Percentiles rank a stretch among this genome's conserved stretches.
These are phyloP conservation scores for Bremia lactucae DNA, from an alignment of 352 stramenopile species.

Conservation along the genomic window DNA sequence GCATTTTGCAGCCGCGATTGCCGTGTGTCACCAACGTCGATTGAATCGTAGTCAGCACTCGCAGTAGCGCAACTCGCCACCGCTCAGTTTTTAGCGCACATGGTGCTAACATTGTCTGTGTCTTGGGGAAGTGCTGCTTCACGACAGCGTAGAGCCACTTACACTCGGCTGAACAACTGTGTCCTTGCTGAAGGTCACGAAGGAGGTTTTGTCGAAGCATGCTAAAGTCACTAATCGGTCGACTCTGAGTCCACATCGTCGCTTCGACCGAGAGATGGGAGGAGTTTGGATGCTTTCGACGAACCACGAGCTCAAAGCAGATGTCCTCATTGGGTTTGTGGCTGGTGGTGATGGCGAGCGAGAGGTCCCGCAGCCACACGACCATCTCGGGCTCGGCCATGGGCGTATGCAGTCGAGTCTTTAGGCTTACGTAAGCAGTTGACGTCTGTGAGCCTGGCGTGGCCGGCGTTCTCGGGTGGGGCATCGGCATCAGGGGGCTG, in stretches of 20 bases:
- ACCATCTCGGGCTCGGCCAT: constrained; percentile 15
- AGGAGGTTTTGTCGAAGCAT: constrained; percentile 29
- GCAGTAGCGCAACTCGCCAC: constrained; percentile 16
- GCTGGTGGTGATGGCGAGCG: constrained; percentile 11
- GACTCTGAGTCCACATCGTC: constrained; percentile 16
- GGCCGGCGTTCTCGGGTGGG: not conserved
- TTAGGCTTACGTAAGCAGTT: constrained; percentile 6
- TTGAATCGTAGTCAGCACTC: constrained; percentile 25
- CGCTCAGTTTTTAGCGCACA: constrained; percentile 11
- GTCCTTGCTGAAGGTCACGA: constrained; percentile 19
- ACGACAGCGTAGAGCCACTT: constrained; percentile 32
- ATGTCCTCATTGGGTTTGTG: constrained; percentile 8
- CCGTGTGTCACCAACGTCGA: constrained; percentile 22
- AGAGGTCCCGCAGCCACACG: constrained; percentile 13
- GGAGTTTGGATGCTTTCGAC: constrained; percentile 5
- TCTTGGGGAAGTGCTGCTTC: constrained; percentile 36
- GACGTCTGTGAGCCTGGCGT: constrained; percentile 9
- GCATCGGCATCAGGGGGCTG: constrained; percentile 4
- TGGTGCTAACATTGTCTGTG: constrained; percentile 9
- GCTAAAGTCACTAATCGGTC: constrained; percentile 21
- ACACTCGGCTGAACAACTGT: constrained; percentile 31
- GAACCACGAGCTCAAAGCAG: constrained; percentile 14
- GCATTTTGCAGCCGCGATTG: constrained; percentile 28
- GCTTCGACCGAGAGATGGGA: constrained; percentile 3
- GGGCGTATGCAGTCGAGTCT: constrained; percentile 11